phyloP scores from a whole-genome alignment of 129 eudicot genomes.

The Cynara cardunculus region DNA sequence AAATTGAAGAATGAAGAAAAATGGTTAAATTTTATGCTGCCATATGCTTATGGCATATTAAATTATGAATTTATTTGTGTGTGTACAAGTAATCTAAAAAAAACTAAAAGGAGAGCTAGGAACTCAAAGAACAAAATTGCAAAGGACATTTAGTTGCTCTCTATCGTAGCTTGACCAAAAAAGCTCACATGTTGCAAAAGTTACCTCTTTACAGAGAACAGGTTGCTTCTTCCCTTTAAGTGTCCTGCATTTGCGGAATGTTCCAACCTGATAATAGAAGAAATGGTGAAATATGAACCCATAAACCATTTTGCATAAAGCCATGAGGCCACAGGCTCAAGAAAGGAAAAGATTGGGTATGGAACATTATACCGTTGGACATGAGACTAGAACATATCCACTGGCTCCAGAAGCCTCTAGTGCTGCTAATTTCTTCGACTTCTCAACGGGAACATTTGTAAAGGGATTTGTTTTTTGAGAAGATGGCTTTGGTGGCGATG shows the following conservation, averaged over 20 bases:
- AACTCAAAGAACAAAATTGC: too few relatives aligned
- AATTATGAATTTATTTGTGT: too few relatives aligned
- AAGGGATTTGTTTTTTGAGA: constrained; percentile 55
- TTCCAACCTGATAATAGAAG: constrained; percentile 65
- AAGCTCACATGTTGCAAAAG: neutral
- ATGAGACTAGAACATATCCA: constrained; percentile 75
- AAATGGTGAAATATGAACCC: neutral
- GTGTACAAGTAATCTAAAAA: too few relatives aligned
- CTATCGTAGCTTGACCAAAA: neutral
- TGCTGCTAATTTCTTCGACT: constrained; percentile 60
- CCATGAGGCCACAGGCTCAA: neutral
- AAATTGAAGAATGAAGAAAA: too few relatives aligned
- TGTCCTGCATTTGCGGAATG: constrained; percentile 71
- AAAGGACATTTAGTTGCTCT: neutral
- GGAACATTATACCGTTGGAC: constrained; percentile 56
- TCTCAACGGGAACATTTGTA: constrained; percentile 48
- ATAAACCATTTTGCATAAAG: neutral
- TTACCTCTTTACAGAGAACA: constrained; percentile 72
- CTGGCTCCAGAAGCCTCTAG: constrained; percentile 84
- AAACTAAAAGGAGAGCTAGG: too few relatives aligned
- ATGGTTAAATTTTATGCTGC: too few relatives aligned
- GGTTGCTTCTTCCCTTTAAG: constrained; percentile 72
- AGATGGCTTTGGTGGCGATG: constrained; percentile 36
- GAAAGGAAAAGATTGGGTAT: neutral
- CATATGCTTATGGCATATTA: too few relatives aligned